A percentile compares a stretch with the other conserved stretches of the same genome.
Evolutionary conservation across 2,329 filamentous ascomycete species (phyloP).

Genomic region (Botrytis cinerea): DNA sequence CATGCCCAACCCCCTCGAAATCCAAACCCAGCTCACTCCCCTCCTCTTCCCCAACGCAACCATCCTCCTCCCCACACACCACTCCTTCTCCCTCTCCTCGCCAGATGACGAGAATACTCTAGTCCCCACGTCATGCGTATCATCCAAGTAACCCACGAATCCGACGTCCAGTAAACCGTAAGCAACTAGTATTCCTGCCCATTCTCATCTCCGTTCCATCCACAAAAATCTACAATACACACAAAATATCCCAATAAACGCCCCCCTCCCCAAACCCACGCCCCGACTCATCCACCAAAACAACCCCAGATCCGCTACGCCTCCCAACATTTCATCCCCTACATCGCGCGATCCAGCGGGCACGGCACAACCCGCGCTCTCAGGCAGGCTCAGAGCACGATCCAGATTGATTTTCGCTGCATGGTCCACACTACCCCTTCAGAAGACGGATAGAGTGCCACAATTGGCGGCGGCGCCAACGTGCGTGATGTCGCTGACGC

Average conservation of each 20-base stretch:
- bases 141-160: slow-evolving; percentile 6
- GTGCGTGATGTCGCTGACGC: background rate
- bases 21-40: background rate
- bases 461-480: slow-evolving; percentile 8
- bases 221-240: background rate
- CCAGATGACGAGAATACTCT: slow-evolving; percentile 6
- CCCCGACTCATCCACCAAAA: background rate
- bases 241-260: background rate
- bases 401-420: slow-evolving; percentile 6
- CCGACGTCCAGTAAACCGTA: slow-evolving; percentile 5
- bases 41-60: slow-evolving; percentile 7
- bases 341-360: slow-evolving; percentile 52
- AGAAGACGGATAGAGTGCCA: background rate
- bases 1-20: background rate
- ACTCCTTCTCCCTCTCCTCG: background rate
- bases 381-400: slow-evolving; percentile 17
- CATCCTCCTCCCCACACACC: background rate
- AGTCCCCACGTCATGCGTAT: background rate
- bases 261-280: background rate
- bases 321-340: slow-evolving; percentile 8
- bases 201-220: background rate
- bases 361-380: slow-evolving; percentile 47
- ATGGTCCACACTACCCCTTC: background rate
- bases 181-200: background rate
- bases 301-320: slow-evolving; percentile 16